Evolutionary conservation across 2,329 filamentous ascomycete genomes (phyloP), one percentile per base, ranked within the genome.

Genomic region (Teratosphaeria pseudoeucalypti): DNA sequence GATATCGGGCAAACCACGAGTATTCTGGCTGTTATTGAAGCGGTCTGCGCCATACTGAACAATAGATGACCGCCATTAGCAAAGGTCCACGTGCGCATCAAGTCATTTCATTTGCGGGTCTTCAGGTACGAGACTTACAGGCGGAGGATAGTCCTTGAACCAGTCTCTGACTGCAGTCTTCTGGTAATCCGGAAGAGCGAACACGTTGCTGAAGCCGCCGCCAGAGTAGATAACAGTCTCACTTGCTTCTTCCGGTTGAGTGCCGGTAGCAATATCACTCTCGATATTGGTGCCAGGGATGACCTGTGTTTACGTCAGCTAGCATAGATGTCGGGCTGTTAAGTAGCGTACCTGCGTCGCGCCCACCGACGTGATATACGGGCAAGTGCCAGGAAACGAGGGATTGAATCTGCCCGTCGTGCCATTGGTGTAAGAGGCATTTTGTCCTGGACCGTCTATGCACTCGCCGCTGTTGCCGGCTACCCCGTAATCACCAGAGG

Each of bases 281-380:
- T 68, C 69, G 53, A 77, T 70, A 1, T 75, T 73, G 6, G 73
- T 73, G n/a, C 72, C 73, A 54, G 72, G 71, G 47, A 69, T 69
- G 58, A 77, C 71, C 67, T 78, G 73, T 0, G 81, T 82, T 10
- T n/a, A 49, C 6, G 6, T 49, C n/a, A 49, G 43, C 43, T 49
- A 7, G 6, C 43, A 10, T 23, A 49, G 7, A 49, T 23, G 43
- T 49, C 2, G 9, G 43, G 6, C 10, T 23, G 5, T 1, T 4
- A 11, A 49, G 43, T n/a, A 49, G 3, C 43, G 9, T 49, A 49
- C 43, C 34, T 47, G 55, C 14, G 55, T 56, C 12, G 79, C 81
- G 26, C 81, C 81, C 0, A 83, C 79, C 3, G 77, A 74, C 0
- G 79, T 81, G 23, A 82, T 69, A 64, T 77, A 82, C 26, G 71